Evolutionary conservation across 495 filamentous ascomycete genomes (phyloP).

Genomic region (Lichina pygmaea): DNA sequence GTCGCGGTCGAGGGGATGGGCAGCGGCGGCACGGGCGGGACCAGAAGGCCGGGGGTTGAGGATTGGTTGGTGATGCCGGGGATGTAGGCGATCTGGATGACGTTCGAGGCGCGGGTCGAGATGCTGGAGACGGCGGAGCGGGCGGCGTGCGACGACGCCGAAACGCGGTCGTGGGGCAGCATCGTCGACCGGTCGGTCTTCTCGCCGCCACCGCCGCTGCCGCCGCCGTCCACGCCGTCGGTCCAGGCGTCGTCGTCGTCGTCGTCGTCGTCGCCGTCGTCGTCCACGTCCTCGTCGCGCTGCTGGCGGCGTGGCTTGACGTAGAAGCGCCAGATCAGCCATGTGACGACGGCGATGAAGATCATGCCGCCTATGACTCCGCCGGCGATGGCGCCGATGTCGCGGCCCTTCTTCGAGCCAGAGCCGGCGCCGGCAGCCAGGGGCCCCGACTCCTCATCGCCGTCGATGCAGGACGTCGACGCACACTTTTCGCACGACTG

Average conservation of each 20-base stretch:
- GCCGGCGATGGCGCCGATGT: slow-evolving; percentile 59
- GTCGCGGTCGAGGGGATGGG: slow-evolving; percentile 29
- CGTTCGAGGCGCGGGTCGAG: slow-evolving; percentile 84
- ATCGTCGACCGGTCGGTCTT: slow-evolving; percentile 26
- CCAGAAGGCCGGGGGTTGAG: slow-evolving; percentile 52
- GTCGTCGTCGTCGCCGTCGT: background rate
- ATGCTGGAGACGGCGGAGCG: slow-evolving; percentile 86
- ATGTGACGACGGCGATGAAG: slow-evolving; percentile 39
- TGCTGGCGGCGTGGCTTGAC: slow-evolving; percentile 52
- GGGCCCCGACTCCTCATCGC: slow-evolving; percentile 2
- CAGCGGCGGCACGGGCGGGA: slow-evolving; percentile 80
- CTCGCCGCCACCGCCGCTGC: slow-evolving; percentile 5
- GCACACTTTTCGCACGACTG: slow-evolving; percentile 30
- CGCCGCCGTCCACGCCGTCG: background rate
- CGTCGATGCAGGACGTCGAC: slow-evolving; percentile 28
- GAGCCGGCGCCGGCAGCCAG: slow-evolving; percentile 7
- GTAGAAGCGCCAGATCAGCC: slow-evolving; percentile 63
- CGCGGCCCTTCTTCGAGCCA: slow-evolving; percentile 19
- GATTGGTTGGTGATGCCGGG: slow-evolving; percentile 90
- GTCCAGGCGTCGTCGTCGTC: background rate
- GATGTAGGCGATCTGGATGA: slow-evolving; percentile 98
- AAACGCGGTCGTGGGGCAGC: slow-evolving; percentile 27
- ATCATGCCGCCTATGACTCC: slow-evolving; percentile 58
- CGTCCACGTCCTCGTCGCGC: slow-evolving; percentile 17
- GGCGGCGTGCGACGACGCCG: slow-evolving; percentile 58